These are phyloP conservation scores for Erysimum cheiri DNA, from an alignment of 441 rosid species.

Conservation along the genomic window DNA sequence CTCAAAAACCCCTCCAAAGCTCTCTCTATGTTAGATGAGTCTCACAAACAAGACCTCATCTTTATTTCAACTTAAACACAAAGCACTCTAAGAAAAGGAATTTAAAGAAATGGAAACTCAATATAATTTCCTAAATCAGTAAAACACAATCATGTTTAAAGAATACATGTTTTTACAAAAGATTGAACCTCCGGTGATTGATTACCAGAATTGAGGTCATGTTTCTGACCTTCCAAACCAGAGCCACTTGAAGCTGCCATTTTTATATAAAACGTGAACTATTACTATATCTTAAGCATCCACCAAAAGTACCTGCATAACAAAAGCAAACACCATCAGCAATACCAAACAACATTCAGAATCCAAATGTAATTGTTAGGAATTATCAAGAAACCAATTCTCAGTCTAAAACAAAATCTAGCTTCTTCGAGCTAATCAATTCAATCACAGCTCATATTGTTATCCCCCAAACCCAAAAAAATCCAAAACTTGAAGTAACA, in stretches of 20 bases:
- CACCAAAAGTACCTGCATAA: conserved; percentile 24
- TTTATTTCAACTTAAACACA: neutral
- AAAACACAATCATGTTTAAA: conserved; percentile 6
- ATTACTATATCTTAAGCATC: neutral
- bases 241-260: conserved; percentile 57
- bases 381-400: conserved; percentile 8
- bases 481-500: neutral
- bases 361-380: neutral
- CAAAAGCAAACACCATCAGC: conserved; percentile 24
- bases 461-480: neutral
- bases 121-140: neutral
- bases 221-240: conserved; percentile 44
- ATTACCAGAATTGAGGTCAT: conserved; percentile 42
- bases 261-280: neutral
- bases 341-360: conserved; percentile 4
- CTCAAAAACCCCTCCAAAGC: conserved; percentile 17
- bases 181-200: conserved; percentile 34
- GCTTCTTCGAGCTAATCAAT: neutral
- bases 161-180: conserved; percentile 15
- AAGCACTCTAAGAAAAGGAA: neutral
- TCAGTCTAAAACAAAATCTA: neutral
- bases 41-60: conserved; percentile 18
- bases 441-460: neutral
- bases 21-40: neutral
- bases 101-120: neutral